Percentiles rank a stretch among this genome's conserved stretches.
phyloP scores from a whole-genome alignment of 305 asterid genomes.

The Plantago coronopus region DNA sequence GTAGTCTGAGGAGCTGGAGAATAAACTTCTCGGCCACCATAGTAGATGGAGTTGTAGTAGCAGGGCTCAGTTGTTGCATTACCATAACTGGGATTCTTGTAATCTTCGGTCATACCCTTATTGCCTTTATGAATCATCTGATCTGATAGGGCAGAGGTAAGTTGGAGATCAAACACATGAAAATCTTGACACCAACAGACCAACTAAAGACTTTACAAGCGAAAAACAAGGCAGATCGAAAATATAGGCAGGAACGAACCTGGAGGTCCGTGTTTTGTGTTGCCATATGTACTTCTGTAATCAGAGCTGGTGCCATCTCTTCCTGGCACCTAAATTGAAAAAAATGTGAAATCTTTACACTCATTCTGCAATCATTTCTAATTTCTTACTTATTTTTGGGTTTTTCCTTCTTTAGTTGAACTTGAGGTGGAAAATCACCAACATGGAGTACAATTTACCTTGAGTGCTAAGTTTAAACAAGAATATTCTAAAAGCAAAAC shows the following conservation, averaged over 20 bases:
- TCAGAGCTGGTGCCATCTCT: constrained; percentile 31
- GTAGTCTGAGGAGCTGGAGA: constrained; percentile 29
- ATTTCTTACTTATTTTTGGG: too few relatives aligned
- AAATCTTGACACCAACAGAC: neutral
- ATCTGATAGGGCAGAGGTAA: constrained; percentile 25
- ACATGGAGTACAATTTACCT: too few relatives aligned
- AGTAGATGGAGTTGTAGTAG: constrained; percentile 63
- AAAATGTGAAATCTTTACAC: too few relatives aligned
- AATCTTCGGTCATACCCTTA: constrained; percentile 26
- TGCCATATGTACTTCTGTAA: constrained; percentile 29
- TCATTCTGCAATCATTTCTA: too few relatives aligned
- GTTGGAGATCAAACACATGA: neutral
- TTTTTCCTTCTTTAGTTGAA: too few relatives aligned
- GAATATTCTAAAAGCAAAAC: too few relatives aligned
- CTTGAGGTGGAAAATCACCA: too few relatives aligned
- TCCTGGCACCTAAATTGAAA: constrained; percentile 45
- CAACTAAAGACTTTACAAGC: neutral
- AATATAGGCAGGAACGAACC: constrained; percentile 23
- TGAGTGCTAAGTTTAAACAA: too few relatives aligned
- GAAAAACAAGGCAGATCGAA: too few relatives aligned
- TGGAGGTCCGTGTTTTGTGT: constrained; percentile 27
- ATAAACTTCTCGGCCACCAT: constrained; percentile 77
- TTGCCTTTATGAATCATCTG: constrained; percentile 26
- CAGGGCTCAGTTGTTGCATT: constrained; percentile 48
- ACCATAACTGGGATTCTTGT: constrained; percentile 26